Evolutionary conservation across 2,329 filamentous ascomycete genomes (phyloP).

Genomic region (Knoxdaviesia proteae): DNA sequence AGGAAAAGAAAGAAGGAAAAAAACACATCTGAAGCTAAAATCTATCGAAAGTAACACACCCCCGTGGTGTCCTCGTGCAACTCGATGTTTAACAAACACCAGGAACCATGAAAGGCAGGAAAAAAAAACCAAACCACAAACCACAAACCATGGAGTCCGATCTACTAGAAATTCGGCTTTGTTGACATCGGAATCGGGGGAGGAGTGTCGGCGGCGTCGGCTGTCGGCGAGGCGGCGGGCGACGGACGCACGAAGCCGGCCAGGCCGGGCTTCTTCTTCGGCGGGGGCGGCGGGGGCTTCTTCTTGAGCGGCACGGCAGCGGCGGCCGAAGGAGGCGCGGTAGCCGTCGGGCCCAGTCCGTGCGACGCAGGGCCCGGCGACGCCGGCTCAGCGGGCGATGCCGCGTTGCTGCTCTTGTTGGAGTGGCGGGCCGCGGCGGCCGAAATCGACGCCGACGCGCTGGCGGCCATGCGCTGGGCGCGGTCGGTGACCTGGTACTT

Average conservation of each 20-base stretch:
- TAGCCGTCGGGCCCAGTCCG: not conserved
- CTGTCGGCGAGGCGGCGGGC: conserved; percentile 2
- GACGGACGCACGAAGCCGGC: conserved; percentile 5
- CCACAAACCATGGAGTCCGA: not conserved
- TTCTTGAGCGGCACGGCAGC: conserved; percentile 26
- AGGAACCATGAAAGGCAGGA: not conserved
- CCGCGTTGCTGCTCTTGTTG: conserved; percentile 1
- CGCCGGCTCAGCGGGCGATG: not conserved
- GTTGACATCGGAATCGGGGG: conserved; percentile 33
- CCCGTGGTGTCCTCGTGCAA: too few species aligned
- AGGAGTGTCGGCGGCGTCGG: conserved; percentile 13
- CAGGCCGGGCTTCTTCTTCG: conserved; percentile 29
- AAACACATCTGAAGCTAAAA: too few species aligned
- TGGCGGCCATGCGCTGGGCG: conserved; percentile 7
- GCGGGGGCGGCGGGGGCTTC: conserved; percentile 26
- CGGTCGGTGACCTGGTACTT: conserved; percentile 34
- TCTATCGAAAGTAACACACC: too few species aligned
- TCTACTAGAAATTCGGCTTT: conserved; percentile 18
- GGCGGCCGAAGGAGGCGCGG: not conserved
- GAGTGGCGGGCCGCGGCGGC: not conserved
- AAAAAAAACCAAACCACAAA: not conserved
- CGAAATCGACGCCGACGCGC: conserved; percentile 2
- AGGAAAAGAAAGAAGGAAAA: too few species aligned
- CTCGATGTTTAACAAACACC: too few species aligned
- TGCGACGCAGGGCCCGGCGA: not conserved